Percentiles rank a stretch among this genome's conserved stretches.
Conservation (phyloP, 805 yeast genomes). For the Ogataea glucozyma region DNA sequence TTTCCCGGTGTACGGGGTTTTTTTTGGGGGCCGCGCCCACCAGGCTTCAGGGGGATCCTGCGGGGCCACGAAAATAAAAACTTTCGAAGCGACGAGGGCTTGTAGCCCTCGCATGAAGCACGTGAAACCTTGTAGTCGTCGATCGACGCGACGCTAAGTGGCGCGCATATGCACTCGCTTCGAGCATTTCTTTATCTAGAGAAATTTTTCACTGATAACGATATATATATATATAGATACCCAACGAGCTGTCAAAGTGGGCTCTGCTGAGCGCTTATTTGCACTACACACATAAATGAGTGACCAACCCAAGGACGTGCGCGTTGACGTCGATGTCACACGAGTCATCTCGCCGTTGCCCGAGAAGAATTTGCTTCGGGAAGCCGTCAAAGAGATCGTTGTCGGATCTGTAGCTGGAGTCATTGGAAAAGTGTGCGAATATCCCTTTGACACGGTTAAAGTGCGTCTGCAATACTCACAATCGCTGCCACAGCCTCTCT, state of each 20-base stretch:
- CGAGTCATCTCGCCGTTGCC: no score
- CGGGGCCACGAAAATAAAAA: neutral
- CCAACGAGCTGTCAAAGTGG: neutral
- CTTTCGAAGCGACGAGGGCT: neutral
- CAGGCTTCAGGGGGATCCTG: neutral
- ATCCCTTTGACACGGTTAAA: constrained; percentile 90
- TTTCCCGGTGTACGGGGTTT: no score
- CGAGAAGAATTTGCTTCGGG: constrained; percentile 18
- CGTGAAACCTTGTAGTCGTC: no score
- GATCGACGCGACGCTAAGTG: constrained; percentile 8
- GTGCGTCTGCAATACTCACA: constrained; percentile 79
- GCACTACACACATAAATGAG: neutral
- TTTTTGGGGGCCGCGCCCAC: neutral
- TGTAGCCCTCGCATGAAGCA: neutral
- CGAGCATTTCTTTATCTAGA: no score
- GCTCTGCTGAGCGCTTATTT: neutral
- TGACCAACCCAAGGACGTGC: neutral
- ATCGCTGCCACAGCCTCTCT: constrained; percentile 51
- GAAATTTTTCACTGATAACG: constrained; percentile 9
- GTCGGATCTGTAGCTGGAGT: constrained; percentile 72
- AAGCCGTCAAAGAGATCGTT: constrained; percentile 42
- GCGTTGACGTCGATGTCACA: no score
- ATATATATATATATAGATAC: no score
- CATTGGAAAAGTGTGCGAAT: constrained; percentile 80
- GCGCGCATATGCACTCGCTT: no score